Evolutionary conservation across 345 rosid genomes (phyloP), one percentile per base, ranked within the genome.

Genomic region (Populus nigra): DNA sequence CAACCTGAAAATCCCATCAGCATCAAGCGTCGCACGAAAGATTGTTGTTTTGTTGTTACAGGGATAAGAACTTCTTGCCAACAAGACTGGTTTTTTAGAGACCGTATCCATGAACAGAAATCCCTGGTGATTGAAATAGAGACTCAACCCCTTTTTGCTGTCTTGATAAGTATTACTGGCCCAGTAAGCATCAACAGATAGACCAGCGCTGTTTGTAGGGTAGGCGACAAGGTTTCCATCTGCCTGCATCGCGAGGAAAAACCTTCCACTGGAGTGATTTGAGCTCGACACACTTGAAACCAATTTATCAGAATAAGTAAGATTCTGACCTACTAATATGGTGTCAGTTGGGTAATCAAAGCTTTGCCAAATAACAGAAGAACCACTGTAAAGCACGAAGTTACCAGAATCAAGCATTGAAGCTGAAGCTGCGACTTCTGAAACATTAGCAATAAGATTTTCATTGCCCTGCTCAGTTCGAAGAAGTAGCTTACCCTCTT

Each of bases 321-420:
- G 35, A 33, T 33, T 33, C 35, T 33, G 35, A 33, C 35, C 35
- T 33, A 0, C 35, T 33, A 33, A 33, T 33, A 33, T 33, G 35
- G 35, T 33, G 35, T 33, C 35, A 0, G 35, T 33, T 33, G 35
- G 35, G 35, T 33, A 33, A 4, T 33, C 35, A 33, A 33, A 33
- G 35, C 35, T 33, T 33, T 33, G 35, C 35, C 35, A 33, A 33
- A 33, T 33, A 33, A 33, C 35, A 33, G 35, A 33, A 33, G 35
- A 33, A 33, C 35, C 35, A 33, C 3, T 33, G 35, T 33, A 33
- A 33, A 33, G 71, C 11, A 76, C 73, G 23, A 85, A 80, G 33
- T 85, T 82, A 43, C 85, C 80, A 5, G 82, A 71, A 75, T 85
- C 83, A 5, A 80, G 73, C 84, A 85, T 66, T 3, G 82, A 77